These are phyloP conservation scores for Pulveroboletus sp. DNA, from an alignment of 768 basidiomycete genomes.

Conservation along the genomic window DNA sequence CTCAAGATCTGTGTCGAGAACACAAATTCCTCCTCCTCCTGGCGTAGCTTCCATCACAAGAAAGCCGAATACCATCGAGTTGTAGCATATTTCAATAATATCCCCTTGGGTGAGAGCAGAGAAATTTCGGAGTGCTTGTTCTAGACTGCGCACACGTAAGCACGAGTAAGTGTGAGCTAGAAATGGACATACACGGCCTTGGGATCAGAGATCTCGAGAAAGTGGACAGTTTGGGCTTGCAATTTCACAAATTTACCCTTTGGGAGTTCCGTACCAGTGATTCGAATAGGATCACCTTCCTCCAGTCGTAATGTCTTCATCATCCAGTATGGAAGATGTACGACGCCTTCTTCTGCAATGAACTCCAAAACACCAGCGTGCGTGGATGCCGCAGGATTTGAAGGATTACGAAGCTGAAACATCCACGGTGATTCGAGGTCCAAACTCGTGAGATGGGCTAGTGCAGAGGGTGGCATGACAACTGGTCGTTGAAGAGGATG, in stretches of 20 bases:
- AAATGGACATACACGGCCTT: conserved; percentile 83
- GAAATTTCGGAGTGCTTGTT: conserved; percentile 93
- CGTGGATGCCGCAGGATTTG: conserved; percentile 78
- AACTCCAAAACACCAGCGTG: conserved; percentile 99
- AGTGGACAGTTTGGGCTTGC: conserved; percentile 93
- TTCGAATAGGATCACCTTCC: conserved; percentile 94
- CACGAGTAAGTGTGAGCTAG: not conserved
- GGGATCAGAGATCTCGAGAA: conserved; percentile 95
- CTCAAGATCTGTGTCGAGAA: conserved; percentile 95
- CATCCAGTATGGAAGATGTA: conserved; percentile 98
- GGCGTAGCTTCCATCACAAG: conserved; percentile 93
- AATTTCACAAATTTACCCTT: conserved; percentile 97
- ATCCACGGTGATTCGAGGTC: conserved; percentile 94
- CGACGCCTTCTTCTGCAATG: conserved; percentile 94
- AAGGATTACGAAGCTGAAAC: conserved; percentile 92
- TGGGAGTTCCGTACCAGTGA: conserved; percentile 81
- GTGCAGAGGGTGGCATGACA: conserved; percentile 94
- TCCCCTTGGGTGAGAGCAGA: conserved; percentile 91
- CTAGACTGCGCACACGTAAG: conserved; percentile 56
- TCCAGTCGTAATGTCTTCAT: conserved; percentile 93
- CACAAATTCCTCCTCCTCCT: conserved; percentile 81
- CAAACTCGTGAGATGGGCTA: conserved; percentile 82
- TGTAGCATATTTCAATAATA: conserved; percentile 98
- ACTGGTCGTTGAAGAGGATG: conserved; percentile 46
- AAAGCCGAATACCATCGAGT: conserved; percentile 91